These are phyloP conservation scores for Beauveria medogensis DNA, from an alignment of 2,329 filamentous ascomycete species.

Conservation along the genomic window DNA sequence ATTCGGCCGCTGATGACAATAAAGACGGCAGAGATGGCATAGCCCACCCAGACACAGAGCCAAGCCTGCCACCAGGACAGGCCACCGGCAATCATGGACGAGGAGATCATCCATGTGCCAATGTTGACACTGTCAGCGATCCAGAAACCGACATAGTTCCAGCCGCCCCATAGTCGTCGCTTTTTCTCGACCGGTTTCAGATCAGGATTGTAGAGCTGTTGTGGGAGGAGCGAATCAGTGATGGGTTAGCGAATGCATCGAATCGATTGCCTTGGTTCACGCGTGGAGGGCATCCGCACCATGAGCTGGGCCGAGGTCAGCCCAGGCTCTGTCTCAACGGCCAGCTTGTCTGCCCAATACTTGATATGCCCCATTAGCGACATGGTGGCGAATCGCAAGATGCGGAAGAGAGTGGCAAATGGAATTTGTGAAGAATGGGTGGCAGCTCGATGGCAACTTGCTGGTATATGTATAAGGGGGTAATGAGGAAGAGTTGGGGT, in stretches of 20 bases:
- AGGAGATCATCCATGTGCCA: conserved; percentile 92
- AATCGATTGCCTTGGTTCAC: background rate
- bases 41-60: conserved; percentile 84
- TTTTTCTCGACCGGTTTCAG: conserved; percentile 72
- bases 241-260: background rate
- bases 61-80: conserved; percentile 89
- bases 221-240: background rate
- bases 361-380: conserved; percentile 27
- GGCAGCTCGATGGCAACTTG: background rate
- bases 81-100: conserved; percentile 68
- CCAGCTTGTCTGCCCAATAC: conserved; percentile 50
- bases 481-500: background rate
- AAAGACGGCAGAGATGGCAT: conserved; percentile 68
- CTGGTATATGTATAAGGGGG: background rate
- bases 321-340: conserved; percentile 67
- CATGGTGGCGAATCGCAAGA: background rate
- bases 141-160: conserved; percentile 88
- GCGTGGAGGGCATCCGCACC: conserved; percentile 32
- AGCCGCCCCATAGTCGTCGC: conserved; percentile 73
- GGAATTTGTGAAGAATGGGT: background rate
- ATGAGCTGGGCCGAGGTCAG: conserved; percentile 74
- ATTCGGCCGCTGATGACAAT: conserved; percentile 73
- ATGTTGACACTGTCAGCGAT: conserved; percentile 81
- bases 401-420: background rate
- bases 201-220: conserved; percentile 70